These are phyloP conservation scores for Trametes gibbosa DNA, from an alignment of 768 basidiomycete species.

Conservation along the genomic window DNA sequence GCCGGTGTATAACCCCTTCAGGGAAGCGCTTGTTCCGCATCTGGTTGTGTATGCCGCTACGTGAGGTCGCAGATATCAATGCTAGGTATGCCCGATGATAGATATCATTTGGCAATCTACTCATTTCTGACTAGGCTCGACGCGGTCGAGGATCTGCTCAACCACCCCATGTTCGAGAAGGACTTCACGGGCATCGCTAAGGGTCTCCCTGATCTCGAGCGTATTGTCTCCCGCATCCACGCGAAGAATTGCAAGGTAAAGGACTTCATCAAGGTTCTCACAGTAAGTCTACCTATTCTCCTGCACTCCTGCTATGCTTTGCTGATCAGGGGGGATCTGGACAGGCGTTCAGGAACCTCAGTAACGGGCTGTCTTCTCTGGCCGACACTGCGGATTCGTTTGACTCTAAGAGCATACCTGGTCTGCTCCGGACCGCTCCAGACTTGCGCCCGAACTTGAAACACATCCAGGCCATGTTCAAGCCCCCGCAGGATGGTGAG, in stretches of 20 bases:
- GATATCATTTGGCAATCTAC: neutral
- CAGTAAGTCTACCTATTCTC: slow-evolving; percentile 39
- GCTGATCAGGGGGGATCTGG: neutral
- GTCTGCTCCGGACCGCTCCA: slow-evolving; percentile 76
- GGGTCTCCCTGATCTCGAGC: slow-evolving; percentile 87
- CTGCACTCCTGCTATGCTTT: neutral
- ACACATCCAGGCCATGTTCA: slow-evolving; percentile 72
- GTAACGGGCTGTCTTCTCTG: slow-evolving; percentile 60
- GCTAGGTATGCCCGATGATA: slow-evolving; percentile 53
- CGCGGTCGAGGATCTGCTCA: slow-evolving; percentile 89
- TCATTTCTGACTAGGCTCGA: slow-evolving; percentile 60
- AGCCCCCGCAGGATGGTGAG: slow-evolving; percentile 59
- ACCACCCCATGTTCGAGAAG: slow-evolving; percentile 71
- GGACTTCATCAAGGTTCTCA: slow-evolving; percentile 84
- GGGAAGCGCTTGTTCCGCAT: slow-evolving; percentile 95
- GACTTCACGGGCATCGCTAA: slow-evolving; percentile 76
- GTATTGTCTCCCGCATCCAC: slow-evolving; percentile 92
- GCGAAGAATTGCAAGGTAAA: slow-evolving; percentile 85
- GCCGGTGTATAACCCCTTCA: slow-evolving; percentile 87
- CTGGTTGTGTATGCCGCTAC: slow-evolving; percentile 93
- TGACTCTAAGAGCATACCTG: slow-evolving; percentile 70
- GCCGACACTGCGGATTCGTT: slow-evolving; percentile 69
- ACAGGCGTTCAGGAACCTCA: slow-evolving; percentile 76
- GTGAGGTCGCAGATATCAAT: slow-evolving; percentile 81
- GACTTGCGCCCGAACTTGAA: slow-evolving; percentile 71